Evolutionary conservation across 768 basidiomycete species (phyloP), one percentile per base, ranked within the genome.

Genomic region (Phylloporus sp.): DNA sequence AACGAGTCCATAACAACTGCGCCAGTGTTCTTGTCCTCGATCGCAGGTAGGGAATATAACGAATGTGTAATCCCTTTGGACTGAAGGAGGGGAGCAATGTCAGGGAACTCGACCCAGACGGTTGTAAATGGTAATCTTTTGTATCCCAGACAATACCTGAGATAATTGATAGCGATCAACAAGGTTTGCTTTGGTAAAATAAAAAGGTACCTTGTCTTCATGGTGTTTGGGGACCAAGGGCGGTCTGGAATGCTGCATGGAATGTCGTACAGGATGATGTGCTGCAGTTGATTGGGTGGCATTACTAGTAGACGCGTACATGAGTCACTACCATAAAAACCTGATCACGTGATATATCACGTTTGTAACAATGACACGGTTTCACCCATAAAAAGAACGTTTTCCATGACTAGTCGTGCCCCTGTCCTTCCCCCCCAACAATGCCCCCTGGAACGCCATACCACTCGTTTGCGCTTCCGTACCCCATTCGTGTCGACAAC

Each of bases 401-500:
- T 26, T 26, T 6, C 20, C 12, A 24, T 10, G 5, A 20, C n/a
- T 4, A 22, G 18, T 31, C 29, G 4, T 40, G 54, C 60, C 60
- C 61, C 61, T 62, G 52, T 63, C 24, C 35, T 44, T 4, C 5
- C 24, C 16, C 12, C 23, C 15, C 8, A 6, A 20, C 41, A 1
- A 91, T 91, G 89, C 90, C 90, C 26, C 72, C 75, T 31, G 87
- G 88, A 59, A 82, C 91, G 0, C 88, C 88, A 2, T 88, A 82
- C 69, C 75, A 86, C 64, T 85, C 88, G 1, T 86, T 90, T 62
- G 73, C 87, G 5, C 77, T 76, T 6, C 89, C 91, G 5, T 97
- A 94, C 63, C 77, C 69, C 57, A 93, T 97, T 44, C 85, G 91
- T 2, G 85, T 97, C 26, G 95, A 98, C 64, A 80, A 84, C 54